Evolutionary conservation across 805 yeast genomes (phyloP).

Genomic region (Ascoidea rubescens): DNA sequence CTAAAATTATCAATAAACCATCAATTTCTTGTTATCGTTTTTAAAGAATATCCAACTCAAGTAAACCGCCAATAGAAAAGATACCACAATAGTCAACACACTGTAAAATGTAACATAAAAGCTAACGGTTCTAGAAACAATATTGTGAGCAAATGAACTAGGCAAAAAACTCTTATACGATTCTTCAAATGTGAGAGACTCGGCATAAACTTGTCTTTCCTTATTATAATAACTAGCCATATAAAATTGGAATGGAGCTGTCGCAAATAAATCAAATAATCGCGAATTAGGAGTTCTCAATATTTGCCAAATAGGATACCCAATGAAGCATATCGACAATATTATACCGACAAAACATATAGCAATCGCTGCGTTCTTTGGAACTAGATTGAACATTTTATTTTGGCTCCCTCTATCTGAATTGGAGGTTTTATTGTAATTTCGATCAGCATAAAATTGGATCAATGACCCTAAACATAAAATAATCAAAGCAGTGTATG

Average conservation of each 20-base stretch:
- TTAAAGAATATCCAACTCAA: not conserved
- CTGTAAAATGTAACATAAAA: not conserved
- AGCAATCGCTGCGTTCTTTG: not conserved
- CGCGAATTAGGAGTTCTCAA: not conserved
- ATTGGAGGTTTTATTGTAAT: not conserved
- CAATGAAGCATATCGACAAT: not conserved
- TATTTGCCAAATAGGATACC: not conserved
- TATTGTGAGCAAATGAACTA: not conserved
- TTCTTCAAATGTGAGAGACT: not conserved
- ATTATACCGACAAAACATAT: too few relatives aligned
- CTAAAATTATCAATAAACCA: too few relatives aligned
- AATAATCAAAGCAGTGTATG: too few relatives aligned
- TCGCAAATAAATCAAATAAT: not conserved
- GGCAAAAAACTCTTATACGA: not conserved
- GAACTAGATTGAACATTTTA: not conserved
- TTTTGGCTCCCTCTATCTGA: not conserved
- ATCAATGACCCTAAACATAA: not conserved
- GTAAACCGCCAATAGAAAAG: not conserved
- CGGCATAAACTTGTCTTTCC: not conserved
- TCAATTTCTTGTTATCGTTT: too few relatives aligned
- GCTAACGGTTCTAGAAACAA: not conserved
- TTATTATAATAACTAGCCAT: not conserved
- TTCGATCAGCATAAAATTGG: not conserved
- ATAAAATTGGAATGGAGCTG: not conserved
- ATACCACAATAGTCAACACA: not conserved